Evolutionary conservation across 768 basidiomycete species (phyloP).

Genomic region (Leccinum variicolor): DNA sequence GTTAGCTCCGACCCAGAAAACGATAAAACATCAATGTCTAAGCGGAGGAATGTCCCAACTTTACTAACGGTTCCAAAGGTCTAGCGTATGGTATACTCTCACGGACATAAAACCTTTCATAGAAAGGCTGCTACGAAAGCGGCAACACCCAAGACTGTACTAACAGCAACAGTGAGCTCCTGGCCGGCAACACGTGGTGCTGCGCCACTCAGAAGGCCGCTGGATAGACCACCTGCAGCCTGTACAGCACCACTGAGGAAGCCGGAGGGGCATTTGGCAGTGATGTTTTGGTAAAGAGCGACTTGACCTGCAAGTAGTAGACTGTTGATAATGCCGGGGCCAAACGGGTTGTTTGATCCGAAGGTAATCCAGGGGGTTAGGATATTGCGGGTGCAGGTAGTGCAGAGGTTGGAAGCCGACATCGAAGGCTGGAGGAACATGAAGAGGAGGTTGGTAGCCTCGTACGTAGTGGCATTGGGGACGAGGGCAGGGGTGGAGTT

Average conservation of each 20-base stretch:
- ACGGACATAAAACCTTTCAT: slow-evolving; percentile 7
- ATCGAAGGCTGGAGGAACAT: slow-evolving; percentile 63
- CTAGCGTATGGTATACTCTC: slow-evolving; percentile 16
- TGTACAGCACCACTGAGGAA: slow-evolving; percentile 69
- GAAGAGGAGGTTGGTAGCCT: slow-evolving; percentile 69
- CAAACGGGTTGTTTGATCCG: slow-evolving; percentile 71
- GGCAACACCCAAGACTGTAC: slow-evolving; percentile 33
- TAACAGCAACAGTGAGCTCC: slow-evolving; percentile 26
- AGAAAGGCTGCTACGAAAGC: slow-evolving; percentile 32
- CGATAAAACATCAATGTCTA: slow-evolving; percentile 8
- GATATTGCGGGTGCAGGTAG: slow-evolving; percentile 74
- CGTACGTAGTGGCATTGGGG: slow-evolving; percentile 57
- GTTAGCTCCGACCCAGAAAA: slow-evolving; percentile 4
- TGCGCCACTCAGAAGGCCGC: slow-evolving; percentile 31
- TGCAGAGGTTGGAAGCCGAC: slow-evolving; percentile 62
- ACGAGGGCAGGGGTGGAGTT: slow-evolving; percentile 28
- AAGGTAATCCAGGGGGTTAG: slow-evolving; percentile 74
- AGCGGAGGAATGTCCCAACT: slow-evolving; percentile 21
- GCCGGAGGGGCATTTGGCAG: slow-evolving; percentile 58
- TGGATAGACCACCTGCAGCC: slow-evolving; percentile 61
- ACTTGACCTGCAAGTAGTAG: slow-evolving; percentile 63
- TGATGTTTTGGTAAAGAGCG: slow-evolving; percentile 60
- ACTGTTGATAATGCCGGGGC: slow-evolving; percentile 65
- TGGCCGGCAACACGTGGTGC: slow-evolving; percentile 25
- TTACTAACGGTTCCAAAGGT: slow-evolving; percentile 17